phyloP scores from a whole-genome alignment of 1,284 basidiomycete species.

The Inonotus obliquus region DNA sequence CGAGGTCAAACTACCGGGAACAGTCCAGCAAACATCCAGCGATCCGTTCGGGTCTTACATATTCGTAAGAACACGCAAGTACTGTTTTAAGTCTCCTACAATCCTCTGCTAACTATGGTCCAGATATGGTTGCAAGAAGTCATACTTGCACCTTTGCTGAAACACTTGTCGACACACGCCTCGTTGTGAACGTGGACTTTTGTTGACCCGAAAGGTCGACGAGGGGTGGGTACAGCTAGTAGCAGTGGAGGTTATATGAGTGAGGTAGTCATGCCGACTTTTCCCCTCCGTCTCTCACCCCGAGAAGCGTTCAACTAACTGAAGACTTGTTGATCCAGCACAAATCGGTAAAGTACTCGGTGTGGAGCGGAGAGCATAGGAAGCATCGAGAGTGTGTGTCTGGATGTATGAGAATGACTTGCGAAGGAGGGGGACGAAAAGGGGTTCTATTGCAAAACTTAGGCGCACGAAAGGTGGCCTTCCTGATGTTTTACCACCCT shows the following conservation, averaged over 20 bases:
- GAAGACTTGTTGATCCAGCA: conserved; percentile 81
- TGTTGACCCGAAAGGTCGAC: conserved; percentile 39
- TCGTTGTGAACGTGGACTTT: conserved; percentile 65
- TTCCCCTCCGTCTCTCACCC: conserved; percentile 64
- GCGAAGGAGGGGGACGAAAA: conserved; percentile 27
- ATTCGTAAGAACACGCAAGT: conserved; percentile 50
- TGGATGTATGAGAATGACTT: conserved; percentile 58
- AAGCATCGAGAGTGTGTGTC: conserved; percentile 66
- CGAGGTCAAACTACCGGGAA: conserved; percentile 60
- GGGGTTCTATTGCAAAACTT: conserved; percentile 1
- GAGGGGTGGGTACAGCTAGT: conserved; percentile 14
- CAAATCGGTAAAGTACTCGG: conserved; percentile 91
- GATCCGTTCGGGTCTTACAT: conserved; percentile 52
- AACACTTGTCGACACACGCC: conserved; percentile 72
- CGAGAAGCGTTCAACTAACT: conserved; percentile 74
- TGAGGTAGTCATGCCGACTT: conserved; percentile 84
- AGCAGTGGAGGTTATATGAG: conserved; percentile 38
- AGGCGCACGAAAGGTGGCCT: neutral
- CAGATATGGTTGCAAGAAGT: conserved; percentile 78
- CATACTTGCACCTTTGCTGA: conserved; percentile 78
- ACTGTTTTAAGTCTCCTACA: conserved; percentile 72
- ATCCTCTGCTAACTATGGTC: conserved; percentile 78
- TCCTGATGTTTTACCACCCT: too few relatives aligned
- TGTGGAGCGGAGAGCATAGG: conserved; percentile 73
- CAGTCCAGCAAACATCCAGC: conserved; percentile 54